A percentile compares a stretch with the other conserved stretches of the same genome.
These are phyloP conservation scores for Epichloe hybrida DNA, from an alignment of 2,329 filamentous ascomycete species.

Conservation along the genomic window DNA sequence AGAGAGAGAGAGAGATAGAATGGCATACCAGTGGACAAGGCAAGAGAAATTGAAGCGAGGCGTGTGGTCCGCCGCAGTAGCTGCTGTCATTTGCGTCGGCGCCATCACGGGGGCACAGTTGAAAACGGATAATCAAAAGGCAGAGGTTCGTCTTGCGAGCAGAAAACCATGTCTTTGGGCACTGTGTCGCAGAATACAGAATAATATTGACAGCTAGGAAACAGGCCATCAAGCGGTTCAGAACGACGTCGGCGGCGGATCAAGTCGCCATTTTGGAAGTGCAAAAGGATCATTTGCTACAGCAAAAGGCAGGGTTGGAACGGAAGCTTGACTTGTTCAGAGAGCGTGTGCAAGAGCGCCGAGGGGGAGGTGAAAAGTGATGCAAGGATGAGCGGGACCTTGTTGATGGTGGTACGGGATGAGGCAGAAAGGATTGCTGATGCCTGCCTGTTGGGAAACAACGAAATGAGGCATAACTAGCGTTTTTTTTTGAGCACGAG, in stretches of 20 bases:
- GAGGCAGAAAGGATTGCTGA: neutral
- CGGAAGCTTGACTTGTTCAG: constrained; percentile 28
- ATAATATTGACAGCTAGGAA: neutral
- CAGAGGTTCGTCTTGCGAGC: constrained; percentile 20
- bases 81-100: constrained; percentile 32
- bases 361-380: constrained; percentile 14
- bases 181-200: neutral
- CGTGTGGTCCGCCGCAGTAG: constrained; percentile 30
- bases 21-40: constrained; percentile 13
- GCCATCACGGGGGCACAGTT: constrained; percentile 35
- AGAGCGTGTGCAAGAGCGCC: constrained; percentile 24
- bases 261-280: constrained; percentile 31
- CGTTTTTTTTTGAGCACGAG: constrained; percentile 2
- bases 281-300: constrained; percentile 25
- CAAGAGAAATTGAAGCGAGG: constrained; percentile 22
- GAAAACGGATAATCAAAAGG: constrained; percentile 34
- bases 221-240: constrained; percentile 24
- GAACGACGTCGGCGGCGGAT: constrained; percentile 26
- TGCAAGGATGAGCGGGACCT: neutral
- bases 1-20: neutral
- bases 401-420: neutral
- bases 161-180: neutral
- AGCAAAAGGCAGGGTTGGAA: constrained; percentile 26
- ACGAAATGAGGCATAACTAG: neutral
- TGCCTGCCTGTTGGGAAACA: neutral